Evolutionary conservation across 2,329 filamentous ascomycete species (phyloP), one percentile per base, ranked within the genome.

Genomic region (Penicillium sclerotiorum): DNA sequence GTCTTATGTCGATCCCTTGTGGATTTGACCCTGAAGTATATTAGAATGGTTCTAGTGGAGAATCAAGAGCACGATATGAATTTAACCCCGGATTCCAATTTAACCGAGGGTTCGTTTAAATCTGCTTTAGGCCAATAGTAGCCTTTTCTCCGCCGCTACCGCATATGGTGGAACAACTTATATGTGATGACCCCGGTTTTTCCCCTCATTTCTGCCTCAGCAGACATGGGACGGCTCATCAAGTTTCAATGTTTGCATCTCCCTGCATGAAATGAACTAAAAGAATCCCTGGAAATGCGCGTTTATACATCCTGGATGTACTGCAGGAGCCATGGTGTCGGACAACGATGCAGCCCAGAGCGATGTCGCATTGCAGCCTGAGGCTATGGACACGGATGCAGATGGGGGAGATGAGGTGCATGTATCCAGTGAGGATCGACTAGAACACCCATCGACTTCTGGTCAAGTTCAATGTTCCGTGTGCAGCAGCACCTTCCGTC

Each of bases 401-500:
- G 40, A 43, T 21, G 40, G 18, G 27, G 40, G 30, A 25, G 37
- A 40, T 25, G 37, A 40, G 20, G 27, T 28, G 27, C 40, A 43
- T 32, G 18, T n/a, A 9, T 43, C 40, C 5, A n/a, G 40, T 32
- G 40, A 17, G n/a, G 38, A 43, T 21, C 40, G 20, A 27, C 13
- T 17, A 4, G 45, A 42, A 21, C 27, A 48, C 7, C 5, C 28
- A 52, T 21, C 33, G 43, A 27, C 30, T 28, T 18, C 56, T 9
- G 59, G 62, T 6, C 61, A 63, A 44, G 59, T 65, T 8, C 61
- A 64, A 56, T 72, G 69, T 46, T 61, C 63, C 2, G 60, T 70
- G 25, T 74, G 72, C 49, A 58, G 65, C 45, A 72, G 64, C 40
- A 68, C 60, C 11, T 74, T 74, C 46, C 60, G 66, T 49, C 63